phyloP scores from a whole-genome alignment of 192 early-diverging fungal species.

The Rhizophagus sp. region DNA sequence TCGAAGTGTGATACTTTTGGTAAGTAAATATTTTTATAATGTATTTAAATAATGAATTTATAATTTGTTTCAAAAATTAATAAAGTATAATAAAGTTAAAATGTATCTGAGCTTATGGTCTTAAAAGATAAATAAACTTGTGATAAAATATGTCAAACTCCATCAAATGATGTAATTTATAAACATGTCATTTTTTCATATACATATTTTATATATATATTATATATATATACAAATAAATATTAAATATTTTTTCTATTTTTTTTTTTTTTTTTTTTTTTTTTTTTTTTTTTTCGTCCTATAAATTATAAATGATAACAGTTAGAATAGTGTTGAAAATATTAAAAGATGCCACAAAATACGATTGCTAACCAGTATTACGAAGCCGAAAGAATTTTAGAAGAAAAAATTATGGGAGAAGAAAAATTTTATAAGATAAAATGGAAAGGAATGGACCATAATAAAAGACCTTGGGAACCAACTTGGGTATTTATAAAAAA shows the following conservation, averaged over 20 bases:
- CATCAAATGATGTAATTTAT: no score
- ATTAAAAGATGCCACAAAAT: neutral
- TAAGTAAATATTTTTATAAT: no score
- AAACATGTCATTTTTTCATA: no score
- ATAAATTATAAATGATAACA: neutral
- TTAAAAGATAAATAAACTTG: no score
- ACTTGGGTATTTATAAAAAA: conserved; percentile 26
- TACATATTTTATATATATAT: no score
- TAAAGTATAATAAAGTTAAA: no score
- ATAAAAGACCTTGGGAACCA: conserved; percentile 9
- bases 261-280: neutral
- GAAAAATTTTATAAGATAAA: neutral
- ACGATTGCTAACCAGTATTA: conserved; percentile 3
- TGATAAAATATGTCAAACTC: no score
- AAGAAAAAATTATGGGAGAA: neutral
- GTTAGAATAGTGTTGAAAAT: neutral
- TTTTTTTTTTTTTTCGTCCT: neutral
- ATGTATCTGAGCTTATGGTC: no score
- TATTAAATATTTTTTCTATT: neutral
- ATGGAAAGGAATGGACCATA: conserved; percentile 16
- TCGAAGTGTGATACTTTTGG: no score
- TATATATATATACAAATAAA: no score
- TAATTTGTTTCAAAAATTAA: no score
- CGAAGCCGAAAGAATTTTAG: conserved; percentile 6
- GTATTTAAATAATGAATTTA: no score